Conservation (phyloP, 345 rosid species). For the Zanthoxylum bungeanum region DNA sequence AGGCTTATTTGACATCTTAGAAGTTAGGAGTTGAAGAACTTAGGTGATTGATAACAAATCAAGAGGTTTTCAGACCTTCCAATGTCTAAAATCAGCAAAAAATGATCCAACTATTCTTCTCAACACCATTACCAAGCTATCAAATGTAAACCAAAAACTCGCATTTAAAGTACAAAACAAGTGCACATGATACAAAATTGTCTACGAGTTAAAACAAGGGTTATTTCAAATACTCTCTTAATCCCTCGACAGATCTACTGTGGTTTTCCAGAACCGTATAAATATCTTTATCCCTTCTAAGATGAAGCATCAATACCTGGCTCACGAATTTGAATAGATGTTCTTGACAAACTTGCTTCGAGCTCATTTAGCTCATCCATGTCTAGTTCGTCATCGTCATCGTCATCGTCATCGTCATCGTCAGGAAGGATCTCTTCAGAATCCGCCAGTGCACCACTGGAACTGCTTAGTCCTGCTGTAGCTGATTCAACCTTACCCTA, state of each 20-base stretch:
- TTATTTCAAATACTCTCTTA: conserved; percentile 1
- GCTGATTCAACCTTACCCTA: conserved; percentile 31
- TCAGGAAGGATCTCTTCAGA: conserved; percentile 26
- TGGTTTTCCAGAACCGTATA: background rate
- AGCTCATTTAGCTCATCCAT: conserved; percentile 78
- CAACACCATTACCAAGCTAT: background rate
- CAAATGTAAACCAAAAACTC: background rate
- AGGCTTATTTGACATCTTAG: too few relatives aligned
- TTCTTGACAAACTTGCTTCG: conserved; percentile 75
- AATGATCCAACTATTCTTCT: background rate
- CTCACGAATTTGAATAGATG: conserved; percentile 57
- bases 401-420: conserved; percentile 27
- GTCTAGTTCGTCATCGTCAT: conserved; percentile 54
- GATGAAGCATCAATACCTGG: conserved; percentile 29
- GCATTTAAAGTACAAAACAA: background rate
- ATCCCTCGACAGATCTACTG: background rate
- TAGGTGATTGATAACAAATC: background rate
- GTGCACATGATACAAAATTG: background rate
- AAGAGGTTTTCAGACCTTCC: background rate
- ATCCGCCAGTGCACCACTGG: conserved; percentile 15
- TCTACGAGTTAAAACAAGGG: background rate
- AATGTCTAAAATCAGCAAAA: background rate
- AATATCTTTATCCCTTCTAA: conserved; percentile 9
- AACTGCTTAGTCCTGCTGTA: conserved; percentile 31
- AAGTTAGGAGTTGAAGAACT: too few relatives aligned